These are phyloP conservation scores for Petunia axillaris DNA, from an alignment of 257 asterid species.

Conservation along the genomic window DNA sequence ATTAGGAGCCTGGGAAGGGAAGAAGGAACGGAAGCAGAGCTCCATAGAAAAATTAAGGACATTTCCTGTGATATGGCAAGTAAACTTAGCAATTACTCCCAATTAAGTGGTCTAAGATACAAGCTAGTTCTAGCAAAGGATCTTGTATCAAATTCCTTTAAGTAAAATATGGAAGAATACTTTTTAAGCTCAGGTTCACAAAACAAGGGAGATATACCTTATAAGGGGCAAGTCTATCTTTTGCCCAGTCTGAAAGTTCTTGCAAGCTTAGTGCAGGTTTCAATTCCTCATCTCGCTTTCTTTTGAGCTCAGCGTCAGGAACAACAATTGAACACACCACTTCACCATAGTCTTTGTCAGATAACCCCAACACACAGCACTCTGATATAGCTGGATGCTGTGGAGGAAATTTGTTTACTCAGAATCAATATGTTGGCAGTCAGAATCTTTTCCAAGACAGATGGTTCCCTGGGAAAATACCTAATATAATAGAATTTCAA, in stretches of 20 bases:
- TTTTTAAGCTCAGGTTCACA: background rate
- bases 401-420: slow-evolving; percentile 22
- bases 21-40: background rate
- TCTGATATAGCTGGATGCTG: slow-evolving; percentile 84
- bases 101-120: background rate
- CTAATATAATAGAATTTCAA: background rate
- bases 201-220: slow-evolving; percentile 54
- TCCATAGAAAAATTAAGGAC: background rate
- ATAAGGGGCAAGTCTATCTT: slow-evolving; percentile 93
- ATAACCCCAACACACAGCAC: slow-evolving; percentile 89
- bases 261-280: slow-evolving; percentile 73
- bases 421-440: slow-evolving; percentile 3
- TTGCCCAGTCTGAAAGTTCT: slow-evolving; percentile 81
- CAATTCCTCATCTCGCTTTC: slow-evolving; percentile 57
- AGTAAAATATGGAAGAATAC: background rate
- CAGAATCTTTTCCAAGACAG: background rate
- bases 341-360: slow-evolving; percentile 91
- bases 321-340: slow-evolving; percentile 77
- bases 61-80: background rate
- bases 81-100: background rate
- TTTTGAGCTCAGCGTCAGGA: slow-evolving; percentile 60
- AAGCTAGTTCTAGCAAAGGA: background rate
- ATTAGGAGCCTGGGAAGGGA: too few species aligned
- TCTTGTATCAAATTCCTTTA: background rate
- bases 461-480: background rate